A percentile compares a stretch with the other conserved stretches of the same genome.
phyloP scores from a whole-genome alignment of 2,329 filamentous ascomycete genomes.

The Cordyceps sp. region DNA sequence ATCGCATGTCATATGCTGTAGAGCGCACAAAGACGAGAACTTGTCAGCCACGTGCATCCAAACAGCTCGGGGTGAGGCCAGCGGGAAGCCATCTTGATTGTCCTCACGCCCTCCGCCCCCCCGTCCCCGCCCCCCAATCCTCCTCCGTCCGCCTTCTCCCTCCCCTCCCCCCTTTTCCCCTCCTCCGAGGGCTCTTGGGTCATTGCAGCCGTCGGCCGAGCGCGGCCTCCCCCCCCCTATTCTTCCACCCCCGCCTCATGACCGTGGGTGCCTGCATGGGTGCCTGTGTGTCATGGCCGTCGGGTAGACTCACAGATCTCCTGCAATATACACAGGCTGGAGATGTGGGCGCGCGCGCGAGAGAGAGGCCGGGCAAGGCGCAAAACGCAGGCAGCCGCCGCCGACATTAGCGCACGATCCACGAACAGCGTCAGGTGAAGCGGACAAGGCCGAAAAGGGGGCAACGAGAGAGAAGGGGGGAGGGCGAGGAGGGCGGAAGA shows the following conservation, averaged over 20 bases:
- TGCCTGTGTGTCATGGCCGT: too few species aligned
- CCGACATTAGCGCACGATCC: slow-evolving; percentile 1
- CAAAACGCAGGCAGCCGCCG: background rate
- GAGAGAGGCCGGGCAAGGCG: too few species aligned
- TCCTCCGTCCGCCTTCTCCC: too few species aligned
- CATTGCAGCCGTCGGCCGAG: background rate
- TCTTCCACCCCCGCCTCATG: too few species aligned
- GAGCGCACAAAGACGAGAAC: slow-evolving; percentile 7
- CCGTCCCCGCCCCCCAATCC: too few species aligned
- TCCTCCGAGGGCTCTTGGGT: too few species aligned
- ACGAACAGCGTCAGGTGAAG: too few species aligned
- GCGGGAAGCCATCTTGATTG: background rate
- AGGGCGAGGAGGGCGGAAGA: slow-evolving; percentile 1
- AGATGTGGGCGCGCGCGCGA: background rate
- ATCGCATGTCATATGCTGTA: slow-evolving; percentile 82
- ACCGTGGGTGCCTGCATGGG: too few species aligned
- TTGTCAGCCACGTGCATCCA: slow-evolving; percentile 2
- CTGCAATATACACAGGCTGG: slow-evolving; percentile 76
- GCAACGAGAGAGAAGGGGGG: slow-evolving; percentile 5
- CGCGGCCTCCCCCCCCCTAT: too few species aligned
- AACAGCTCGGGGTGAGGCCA: background rate
- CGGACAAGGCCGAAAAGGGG: background rate
- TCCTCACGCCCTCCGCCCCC: too few species aligned
- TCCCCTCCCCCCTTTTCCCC: too few species aligned
- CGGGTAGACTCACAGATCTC: slow-evolving; percentile 58